Evolutionary conservation across 305 asterid genomes (phyloP).

Genomic region (Fraxinus ornus): DNA sequence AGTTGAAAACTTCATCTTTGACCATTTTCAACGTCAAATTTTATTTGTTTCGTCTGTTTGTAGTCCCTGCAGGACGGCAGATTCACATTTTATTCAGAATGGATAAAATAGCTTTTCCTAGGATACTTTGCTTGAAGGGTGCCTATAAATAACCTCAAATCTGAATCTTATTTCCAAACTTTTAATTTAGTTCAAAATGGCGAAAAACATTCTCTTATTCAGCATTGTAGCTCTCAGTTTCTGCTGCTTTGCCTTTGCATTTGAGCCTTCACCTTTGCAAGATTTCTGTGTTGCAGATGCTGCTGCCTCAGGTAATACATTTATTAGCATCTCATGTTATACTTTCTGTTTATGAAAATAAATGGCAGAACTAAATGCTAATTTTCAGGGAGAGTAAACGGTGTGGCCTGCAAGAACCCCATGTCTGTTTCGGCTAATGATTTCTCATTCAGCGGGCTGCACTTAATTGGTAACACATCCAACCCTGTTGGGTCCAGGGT

Average conservation of each 20-base stretch:
- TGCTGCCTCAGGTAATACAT: conserved; percentile 17
- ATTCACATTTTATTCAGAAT: background rate
- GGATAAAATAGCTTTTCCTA: background rate
- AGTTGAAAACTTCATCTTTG: background rate
- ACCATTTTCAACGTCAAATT: background rate
- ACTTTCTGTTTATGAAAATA: background rate
- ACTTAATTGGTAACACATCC: background rate
- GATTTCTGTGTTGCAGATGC: conserved; percentile 37
- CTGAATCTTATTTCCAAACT: background rate
- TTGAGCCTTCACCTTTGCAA: conserved; percentile 37
- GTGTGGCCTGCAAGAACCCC: background rate
- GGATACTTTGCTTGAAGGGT: background rate
- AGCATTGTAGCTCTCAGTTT: conserved; percentile 19
- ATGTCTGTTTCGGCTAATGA: background rate
- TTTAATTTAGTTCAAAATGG: conserved; percentile 20
- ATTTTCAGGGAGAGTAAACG: background rate
- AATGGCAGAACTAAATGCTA: background rate
- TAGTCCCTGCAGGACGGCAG: background rate
- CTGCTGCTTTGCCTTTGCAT: conserved; percentile 24
- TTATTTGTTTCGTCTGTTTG: background rate
- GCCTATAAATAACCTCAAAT: background rate
- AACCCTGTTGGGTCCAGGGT: background rate
- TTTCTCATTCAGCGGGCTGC: background rate
- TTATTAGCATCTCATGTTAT: background rate
- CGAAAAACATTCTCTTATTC: conserved; percentile 11